These are phyloP conservation scores for Zygosaccharomyces bailii DNA, from an alignment of 805 yeast species.

Conservation along the genomic window DNA sequence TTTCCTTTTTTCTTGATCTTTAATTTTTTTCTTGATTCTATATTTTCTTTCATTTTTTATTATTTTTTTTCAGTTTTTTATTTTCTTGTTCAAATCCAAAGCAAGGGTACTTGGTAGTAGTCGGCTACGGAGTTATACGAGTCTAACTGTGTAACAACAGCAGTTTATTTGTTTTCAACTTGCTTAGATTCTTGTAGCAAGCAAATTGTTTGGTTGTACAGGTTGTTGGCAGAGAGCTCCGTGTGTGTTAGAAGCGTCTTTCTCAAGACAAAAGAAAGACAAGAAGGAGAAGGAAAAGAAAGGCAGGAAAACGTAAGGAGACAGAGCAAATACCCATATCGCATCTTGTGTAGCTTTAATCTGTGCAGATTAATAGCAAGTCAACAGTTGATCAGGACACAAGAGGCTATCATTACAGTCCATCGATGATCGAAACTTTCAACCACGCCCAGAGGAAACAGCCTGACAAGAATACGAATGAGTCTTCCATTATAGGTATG, in stretches of 20 bases:
- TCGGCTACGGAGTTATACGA: neutral
- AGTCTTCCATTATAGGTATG: constrained; percentile 1
- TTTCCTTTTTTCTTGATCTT: neutral
- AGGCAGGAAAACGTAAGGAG: neutral
- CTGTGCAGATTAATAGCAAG: neutral
- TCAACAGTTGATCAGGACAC: neutral
- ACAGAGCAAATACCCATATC: neutral
- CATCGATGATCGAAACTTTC: constrained; percentile 15
- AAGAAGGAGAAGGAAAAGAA: neutral
- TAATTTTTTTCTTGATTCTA: no score
- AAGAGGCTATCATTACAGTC: neutral
- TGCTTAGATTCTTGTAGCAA: neutral
- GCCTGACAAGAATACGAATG: constrained; percentile 8
- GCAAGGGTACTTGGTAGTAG: neutral
- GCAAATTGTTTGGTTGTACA: neutral
- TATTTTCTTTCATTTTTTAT: neutral
- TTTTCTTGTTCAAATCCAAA: neutral
- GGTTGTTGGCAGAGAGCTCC: neutral
- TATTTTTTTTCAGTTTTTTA: neutral
- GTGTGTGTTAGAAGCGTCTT: neutral
- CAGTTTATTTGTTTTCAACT: neutral
- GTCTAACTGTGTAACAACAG: neutral
- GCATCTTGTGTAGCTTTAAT: neutral
- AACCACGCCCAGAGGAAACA: constrained; percentile 12
- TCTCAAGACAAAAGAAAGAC: neutral